Conservation (phyloP, 352 stramenopile genomes). For the Phytophthora fragariaefolia region DNA sequence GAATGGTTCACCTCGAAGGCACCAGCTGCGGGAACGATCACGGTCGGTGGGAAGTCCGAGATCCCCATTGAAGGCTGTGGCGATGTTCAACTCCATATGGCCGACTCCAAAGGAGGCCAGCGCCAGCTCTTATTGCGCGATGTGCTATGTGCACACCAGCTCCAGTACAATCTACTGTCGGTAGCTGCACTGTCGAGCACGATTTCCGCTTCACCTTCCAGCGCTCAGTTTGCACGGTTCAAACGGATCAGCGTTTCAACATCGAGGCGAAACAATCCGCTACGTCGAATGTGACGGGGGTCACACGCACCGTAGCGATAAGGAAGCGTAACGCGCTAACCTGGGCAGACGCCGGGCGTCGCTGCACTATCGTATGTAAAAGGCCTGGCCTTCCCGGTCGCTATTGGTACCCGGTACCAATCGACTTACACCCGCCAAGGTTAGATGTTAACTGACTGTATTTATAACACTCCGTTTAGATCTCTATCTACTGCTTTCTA, state of each 20-base stretch:
- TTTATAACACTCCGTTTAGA: no score
- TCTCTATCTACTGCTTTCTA: no score
- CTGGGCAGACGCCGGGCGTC: no score
- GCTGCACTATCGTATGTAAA: no score
- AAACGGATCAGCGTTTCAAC: slow-evolving; percentile 16
- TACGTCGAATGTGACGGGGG: no score
- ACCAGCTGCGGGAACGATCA: background rate
- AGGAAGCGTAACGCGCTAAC: no score
- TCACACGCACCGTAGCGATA: no score
- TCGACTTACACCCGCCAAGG: no score
- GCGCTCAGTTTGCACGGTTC: background rate
- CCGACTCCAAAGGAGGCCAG: background rate
- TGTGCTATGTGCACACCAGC: slow-evolving; percentile 7
- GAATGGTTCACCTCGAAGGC: background rate
- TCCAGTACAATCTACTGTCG: slow-evolving; percentile 7
- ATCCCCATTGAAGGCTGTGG: background rate
- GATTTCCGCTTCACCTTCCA: slow-evolving; percentile 11
- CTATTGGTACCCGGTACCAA: no score
- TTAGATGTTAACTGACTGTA: no score
- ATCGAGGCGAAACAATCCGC: background rate
- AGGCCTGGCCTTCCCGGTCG: no score
- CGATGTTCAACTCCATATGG: background rate
- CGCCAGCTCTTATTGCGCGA: background rate
- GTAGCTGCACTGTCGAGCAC: background rate
- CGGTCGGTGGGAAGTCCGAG: background rate